phyloP scores from a whole-genome alignment of 2,329 filamentous ascomycete species.

The Emydomyces testavorans region DNA sequence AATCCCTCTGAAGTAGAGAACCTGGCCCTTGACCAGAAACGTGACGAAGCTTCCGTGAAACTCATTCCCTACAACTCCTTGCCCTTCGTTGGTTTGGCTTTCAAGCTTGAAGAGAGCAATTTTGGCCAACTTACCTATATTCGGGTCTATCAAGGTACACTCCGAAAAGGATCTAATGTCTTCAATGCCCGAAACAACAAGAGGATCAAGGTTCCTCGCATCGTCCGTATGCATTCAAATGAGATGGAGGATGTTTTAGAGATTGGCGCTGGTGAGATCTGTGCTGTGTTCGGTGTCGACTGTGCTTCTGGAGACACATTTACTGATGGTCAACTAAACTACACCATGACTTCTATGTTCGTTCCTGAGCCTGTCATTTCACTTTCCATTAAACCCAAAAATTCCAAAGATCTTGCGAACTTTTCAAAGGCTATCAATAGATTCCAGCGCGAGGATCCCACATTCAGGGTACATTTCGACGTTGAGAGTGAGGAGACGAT shows the following conservation, averaged over 20 bases:
- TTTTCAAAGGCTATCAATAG: constrained; percentile 98
- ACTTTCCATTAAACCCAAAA: constrained; percentile 91
- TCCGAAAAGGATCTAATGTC: constrained; percentile 79
- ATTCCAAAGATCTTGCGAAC: constrained; percentile 78
- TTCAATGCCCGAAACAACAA: constrained; percentile 91
- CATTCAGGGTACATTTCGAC: constrained; percentile 90
- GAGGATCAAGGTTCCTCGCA: constrained; percentile 91
- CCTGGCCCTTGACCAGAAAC: constrained; percentile 70
- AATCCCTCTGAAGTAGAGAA: constrained; percentile 86
- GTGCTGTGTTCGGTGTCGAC: constrained; percentile 94
- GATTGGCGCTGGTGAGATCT: constrained; percentile 93
- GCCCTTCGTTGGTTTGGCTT: constrained; percentile 89
- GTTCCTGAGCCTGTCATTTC: constrained; percentile 97
- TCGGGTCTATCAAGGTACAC: constrained; percentile 86
- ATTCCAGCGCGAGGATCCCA: constrained; percentile 96
- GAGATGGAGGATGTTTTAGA: constrained; percentile 96
- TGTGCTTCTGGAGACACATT: constrained; percentile 97
- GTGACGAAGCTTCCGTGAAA: constrained; percentile 67
- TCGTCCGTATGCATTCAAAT: constrained; percentile 98
- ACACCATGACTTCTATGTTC: constrained; percentile 94
- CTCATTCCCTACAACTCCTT: constrained; percentile 65
- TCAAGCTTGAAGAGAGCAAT: constrained; percentile 98
- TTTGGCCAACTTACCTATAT: constrained; percentile 98
- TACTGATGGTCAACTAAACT: constrained; percentile 82
- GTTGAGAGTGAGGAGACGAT: constrained; percentile 90